These are phyloP conservation scores for Tetracladium marchalianum DNA, from an alignment of 495 filamentous ascomycete genomes.

Conservation along the genomic window DNA sequence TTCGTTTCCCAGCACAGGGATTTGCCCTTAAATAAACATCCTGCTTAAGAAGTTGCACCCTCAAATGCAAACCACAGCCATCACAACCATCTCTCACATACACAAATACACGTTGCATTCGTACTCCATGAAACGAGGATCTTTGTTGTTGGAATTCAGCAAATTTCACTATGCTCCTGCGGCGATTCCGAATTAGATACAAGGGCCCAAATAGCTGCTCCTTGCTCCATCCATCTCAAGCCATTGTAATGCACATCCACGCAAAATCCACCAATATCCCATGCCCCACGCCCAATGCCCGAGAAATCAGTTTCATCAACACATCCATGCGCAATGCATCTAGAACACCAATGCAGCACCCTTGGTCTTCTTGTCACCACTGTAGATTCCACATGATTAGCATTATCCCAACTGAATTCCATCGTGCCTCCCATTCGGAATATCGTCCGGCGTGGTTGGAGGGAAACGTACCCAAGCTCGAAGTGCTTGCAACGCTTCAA, in stretches of 20 bases:
- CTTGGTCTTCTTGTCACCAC: slow-evolving; percentile 99
- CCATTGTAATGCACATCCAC: slow-evolving; percentile 9
- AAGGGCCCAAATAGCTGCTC: slow-evolving; percentile 13
- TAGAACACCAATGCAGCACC: slow-evolving; percentile 99
- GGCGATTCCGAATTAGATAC: slow-evolving; percentile 18
- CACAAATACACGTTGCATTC: too few species aligned
- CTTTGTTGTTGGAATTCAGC: slow-evolving; percentile 7
- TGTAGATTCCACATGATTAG: slow-evolving; percentile 29
- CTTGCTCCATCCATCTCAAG: slow-evolving; percentile 13
- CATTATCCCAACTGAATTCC: neutral
- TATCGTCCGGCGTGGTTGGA: neutral
- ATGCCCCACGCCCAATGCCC: slow-evolving; percentile 10
- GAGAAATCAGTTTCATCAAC: slow-evolving; percentile 8
- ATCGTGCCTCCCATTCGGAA: neutral
- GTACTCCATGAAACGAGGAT: neutral
- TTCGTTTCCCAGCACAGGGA: too few species aligned
- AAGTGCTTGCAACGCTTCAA: slow-evolving; percentile 99
- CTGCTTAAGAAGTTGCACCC: too few species aligned
- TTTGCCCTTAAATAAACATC: too few species aligned
- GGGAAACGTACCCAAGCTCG: slow-evolving; percentile 79
- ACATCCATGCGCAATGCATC: slow-evolving; percentile 8
- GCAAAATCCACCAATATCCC: slow-evolving; percentile 18
- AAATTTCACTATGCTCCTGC: slow-evolving; percentile 18
- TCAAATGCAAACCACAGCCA: too few species aligned
- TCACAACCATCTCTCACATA: too few species aligned